Conservation (phyloP, 2,329 filamentous ascomycete species). For the Mariannaea elegans region DNA sequence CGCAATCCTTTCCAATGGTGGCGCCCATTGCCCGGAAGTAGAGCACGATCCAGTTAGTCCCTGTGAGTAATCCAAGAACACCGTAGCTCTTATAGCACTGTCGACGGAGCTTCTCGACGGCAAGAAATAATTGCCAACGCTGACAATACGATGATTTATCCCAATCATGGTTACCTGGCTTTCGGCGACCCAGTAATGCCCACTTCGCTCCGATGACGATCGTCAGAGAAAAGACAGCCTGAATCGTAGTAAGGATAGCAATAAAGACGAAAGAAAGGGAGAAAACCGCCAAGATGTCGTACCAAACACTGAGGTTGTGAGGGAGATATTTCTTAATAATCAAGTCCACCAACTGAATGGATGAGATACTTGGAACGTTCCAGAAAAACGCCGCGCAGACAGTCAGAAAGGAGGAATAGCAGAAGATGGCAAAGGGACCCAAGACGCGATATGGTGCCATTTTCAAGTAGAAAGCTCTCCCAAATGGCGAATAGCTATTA, state of each 20-base stretch:
- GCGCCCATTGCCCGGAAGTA: constrained; percentile 65
- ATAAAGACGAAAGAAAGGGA: constrained; percentile 51
- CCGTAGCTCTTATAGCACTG: constrained; percentile 60
- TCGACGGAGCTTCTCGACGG: constrained; percentile 59
- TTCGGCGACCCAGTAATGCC: constrained; percentile 59
- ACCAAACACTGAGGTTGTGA: constrained; percentile 36
- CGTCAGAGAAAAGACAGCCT: constrained; percentile 53
- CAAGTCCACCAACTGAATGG: constrained; percentile 56
- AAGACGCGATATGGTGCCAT: constrained; percentile 61
- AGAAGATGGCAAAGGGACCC: constrained; percentile 56
- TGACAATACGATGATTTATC: constrained; percentile 66
- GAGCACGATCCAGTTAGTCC: constrained; percentile 59
- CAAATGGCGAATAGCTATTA: constrained; percentile 55
- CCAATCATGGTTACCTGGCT: constrained; percentile 65
- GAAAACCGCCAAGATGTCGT: constrained; percentile 51
- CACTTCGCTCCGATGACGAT: constrained; percentile 60
- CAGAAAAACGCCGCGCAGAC: constrained; percentile 60
- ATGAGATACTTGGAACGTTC: constrained; percentile 58
- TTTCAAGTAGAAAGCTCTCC: constrained; percentile 63
- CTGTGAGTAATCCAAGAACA: constrained; percentile 61
- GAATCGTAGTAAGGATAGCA: constrained; percentile 52
- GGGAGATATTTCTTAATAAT: constrained; percentile 39
- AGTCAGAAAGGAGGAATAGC: constrained; percentile 57
- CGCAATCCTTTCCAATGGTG: constrained; percentile 62
- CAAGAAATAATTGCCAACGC: constrained; percentile 64